phyloP scores from a whole-genome alignment of 306 rosid genomes.

The Hippophae rhamnoides region DNA sequence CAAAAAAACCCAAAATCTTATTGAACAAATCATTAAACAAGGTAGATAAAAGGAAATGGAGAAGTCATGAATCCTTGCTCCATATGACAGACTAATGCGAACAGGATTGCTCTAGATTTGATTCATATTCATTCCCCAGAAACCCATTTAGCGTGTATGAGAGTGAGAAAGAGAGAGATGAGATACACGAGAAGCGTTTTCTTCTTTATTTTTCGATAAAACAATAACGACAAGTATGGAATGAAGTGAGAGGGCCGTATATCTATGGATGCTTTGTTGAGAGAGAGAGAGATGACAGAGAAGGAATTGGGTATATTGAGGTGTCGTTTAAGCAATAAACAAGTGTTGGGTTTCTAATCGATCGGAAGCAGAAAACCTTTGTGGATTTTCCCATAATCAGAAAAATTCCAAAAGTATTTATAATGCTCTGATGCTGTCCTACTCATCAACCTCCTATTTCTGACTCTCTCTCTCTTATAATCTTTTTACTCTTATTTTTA shows the following conservation, averaged over 20 bases:
- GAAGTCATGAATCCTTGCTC: constrained; percentile 16
- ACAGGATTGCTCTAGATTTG: constrained; percentile 51
- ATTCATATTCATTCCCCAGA: constrained; percentile 33
- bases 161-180: constrained; percentile 7
- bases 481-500: no score
- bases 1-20: constrained; percentile 7
- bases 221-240: constrained; percentile 39
- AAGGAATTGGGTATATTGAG: constrained; percentile 17
- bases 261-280: constrained; percentile 13
- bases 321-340: not conserved
- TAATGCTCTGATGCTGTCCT: no score
- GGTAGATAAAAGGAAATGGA: constrained; percentile 20
- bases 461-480: no score
- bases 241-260: constrained; percentile 33
- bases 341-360: no score
- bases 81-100: constrained; percentile 32
- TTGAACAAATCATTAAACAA: constrained; percentile 24
- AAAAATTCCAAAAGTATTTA: no score
- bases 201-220: constrained; percentile 22
- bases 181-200: not conserved
- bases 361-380: not conserved
- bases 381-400: no score
- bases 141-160: constrained; percentile 23
- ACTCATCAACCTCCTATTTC: no score
- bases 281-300: constrained; percentile 5